Percentiles rank a stretch among this genome's conserved stretches.
Evolutionary conservation across 805 yeast genomes (phyloP).

Genomic region (Kodamaea leandrae): DNA sequence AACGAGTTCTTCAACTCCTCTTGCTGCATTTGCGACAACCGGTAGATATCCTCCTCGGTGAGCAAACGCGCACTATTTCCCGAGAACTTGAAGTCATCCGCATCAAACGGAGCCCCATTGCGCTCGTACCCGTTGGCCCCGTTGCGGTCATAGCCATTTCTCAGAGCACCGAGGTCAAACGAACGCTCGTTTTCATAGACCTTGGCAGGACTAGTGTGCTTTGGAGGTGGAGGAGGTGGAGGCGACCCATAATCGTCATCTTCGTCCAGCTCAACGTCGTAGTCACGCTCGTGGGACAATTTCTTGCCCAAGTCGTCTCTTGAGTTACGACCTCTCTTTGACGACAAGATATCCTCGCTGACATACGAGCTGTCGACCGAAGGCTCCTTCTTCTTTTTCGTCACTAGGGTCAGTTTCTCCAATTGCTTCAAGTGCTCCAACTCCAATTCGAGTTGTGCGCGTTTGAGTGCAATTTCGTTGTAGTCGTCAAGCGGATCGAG

Average conservation of each 20-base stretch:
- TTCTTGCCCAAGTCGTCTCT: constrained; percentile 36
- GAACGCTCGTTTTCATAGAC: too few species aligned
- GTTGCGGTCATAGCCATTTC: too few species aligned
- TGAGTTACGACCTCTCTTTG: constrained; percentile 29
- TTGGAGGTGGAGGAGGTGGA: constrained; percentile 36
- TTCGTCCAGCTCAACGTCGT: constrained; percentile 20
- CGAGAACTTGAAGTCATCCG: constrained; percentile 36
- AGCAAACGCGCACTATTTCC: constrained; percentile 18
- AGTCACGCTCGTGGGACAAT: constrained; percentile 17
- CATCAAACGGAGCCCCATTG: constrained; percentile 30
- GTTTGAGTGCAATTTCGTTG: constrained; percentile 33
- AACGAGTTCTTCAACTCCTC: constrained; percentile 40
- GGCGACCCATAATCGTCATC: constrained; percentile 16
- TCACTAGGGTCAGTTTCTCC: constrained; percentile 18
- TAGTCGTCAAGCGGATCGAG: constrained; percentile 15
- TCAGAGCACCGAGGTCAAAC: too few species aligned
- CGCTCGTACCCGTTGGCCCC: neutral
- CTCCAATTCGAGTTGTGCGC: constrained; percentile 40
- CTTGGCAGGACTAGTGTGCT: constrained; percentile 19
- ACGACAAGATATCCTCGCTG: constrained; percentile 35
- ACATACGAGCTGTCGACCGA: constrained; percentile 29
- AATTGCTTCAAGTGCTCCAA: constrained; percentile 32
- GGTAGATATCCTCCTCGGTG: constrained; percentile 27
- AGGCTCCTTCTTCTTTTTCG: constrained; percentile 11
- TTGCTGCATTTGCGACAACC: constrained; percentile 31